These are phyloP conservation scores for Hericium erinaceus DNA, from an alignment of 768 basidiomycete genomes.

Conservation along the genomic window DNA sequence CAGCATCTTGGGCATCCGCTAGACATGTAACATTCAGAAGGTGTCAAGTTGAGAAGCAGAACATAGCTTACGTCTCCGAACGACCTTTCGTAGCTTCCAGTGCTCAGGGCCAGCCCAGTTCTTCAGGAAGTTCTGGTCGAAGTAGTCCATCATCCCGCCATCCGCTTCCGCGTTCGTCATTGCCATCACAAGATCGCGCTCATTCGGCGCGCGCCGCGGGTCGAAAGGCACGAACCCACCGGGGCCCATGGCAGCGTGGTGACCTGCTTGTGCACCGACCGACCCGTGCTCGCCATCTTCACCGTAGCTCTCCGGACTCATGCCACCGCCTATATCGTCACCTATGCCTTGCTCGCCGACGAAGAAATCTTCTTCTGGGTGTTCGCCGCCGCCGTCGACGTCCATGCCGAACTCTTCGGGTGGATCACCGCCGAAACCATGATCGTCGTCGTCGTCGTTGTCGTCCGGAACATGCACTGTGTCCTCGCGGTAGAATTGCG, in stretches of 20 bases:
- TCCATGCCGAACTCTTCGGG: conserved; percentile 29
- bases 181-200: conserved; percentile 77
- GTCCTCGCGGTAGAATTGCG: conserved; percentile 50
- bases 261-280: conserved; percentile 27
- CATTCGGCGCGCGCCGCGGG: conserved; percentile 65
- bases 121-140: conserved; percentile 78
- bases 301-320: conserved; percentile 14
- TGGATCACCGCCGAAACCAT: conserved; percentile 27
- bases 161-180: conserved; percentile 66
- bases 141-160: conserved; percentile 72
- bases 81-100: conserved; percentile 86
- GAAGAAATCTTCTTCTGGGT: conserved; percentile 56
- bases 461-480: conserved; percentile 30
- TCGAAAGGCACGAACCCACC: conserved; percentile 74
- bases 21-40: conserved; percentile 13
- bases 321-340: conserved; percentile 33
- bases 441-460: conserved; percentile 37
- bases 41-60: conserved; percentile 1
- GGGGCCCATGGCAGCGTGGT: conserved; percentile 34
- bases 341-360: conserved; percentile 48
- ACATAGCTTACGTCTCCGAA: conserved; percentile 56
- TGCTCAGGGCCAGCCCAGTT: conserved; percentile 99
- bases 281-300: conserved; percentile 35
- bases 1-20: conserved; percentile 42
- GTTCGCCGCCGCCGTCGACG: conserved; percentile 26